Base-by-base conservation (phyloP, 1,284 basidiomycete species). In the Sporisorium graminicola region DNA sequence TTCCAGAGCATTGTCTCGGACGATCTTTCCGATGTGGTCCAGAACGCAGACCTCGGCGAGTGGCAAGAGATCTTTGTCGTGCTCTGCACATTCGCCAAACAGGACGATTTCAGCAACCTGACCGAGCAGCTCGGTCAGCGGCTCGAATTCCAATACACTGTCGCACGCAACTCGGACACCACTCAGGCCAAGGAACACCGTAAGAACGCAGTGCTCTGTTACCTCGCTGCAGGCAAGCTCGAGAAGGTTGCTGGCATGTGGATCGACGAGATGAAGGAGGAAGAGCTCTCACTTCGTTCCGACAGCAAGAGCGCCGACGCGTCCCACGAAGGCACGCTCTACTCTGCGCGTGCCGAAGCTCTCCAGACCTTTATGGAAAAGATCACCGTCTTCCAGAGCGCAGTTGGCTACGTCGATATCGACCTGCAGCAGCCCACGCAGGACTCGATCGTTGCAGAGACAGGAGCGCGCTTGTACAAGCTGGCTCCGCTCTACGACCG, bases 1-100 rank as follows among this genome's bases (percentile, higher is more conserved):
- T 94, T 96, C 90, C 94, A 98, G 86, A 94, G 92, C 26, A 94
- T 99, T 82, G 94, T 98, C 65, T 92, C 92, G 57, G 92, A 95
- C 83, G 95, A 98, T 82, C 90, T 99, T 14, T 89, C 91, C 44
- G 94, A 97, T 87, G 91, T 98, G 65, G 94, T 97, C 2, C 94
- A 97, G 86, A 97, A 98, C 82, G 96, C 95, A 18, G 95, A 99
- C 81, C 86, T 98, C 44, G 88, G 90, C 61, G 95, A 99, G 85
- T 99, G 96, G 97, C 91, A 93, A 76, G 96, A 98, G 86, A 93
- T 96, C 65, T 98, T 99, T 81, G 95, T 98, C 51, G 94, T 99
- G 3, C 86, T 98, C 16, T 98, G 95, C 88, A 98, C 96, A 0
- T 99, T 95, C 86, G 95, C 96, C 1, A 90, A 88, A 72, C 88